phyloP scores from a whole-genome alignment of 768 basidiomycete species.

The Daedalea quercina region DNA sequence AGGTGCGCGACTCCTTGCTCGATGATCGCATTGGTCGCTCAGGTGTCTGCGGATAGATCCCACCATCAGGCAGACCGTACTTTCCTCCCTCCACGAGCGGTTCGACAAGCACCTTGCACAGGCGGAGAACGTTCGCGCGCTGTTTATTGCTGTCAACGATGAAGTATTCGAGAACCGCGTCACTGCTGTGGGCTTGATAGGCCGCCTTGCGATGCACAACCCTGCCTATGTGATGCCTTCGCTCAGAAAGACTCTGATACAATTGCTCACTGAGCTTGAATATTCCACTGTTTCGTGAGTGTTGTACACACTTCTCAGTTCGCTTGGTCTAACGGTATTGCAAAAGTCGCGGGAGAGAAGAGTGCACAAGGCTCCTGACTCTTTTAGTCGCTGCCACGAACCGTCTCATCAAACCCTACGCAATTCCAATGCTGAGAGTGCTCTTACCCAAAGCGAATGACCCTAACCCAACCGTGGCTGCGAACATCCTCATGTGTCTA shows the following conservation, averaged over 20 bases:
- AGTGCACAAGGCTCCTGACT: constrained; percentile 86
- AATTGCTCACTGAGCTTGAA: constrained; percentile 93
- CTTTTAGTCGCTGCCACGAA: constrained; percentile 88
- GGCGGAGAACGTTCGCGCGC: constrained; percentile 94
- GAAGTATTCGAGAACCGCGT: constrained; percentile 92
- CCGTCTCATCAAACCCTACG: constrained; percentile 92
- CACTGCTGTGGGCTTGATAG: constrained; percentile 86
- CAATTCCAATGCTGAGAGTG: constrained; percentile 89
- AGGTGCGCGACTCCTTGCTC: constrained; percentile 41
- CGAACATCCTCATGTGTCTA: constrained; percentile 89
- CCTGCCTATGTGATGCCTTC: constrained; percentile 99
- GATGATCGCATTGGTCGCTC: constrained; percentile 3
- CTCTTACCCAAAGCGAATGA: constrained; percentile 88
- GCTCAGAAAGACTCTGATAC: constrained; percentile 89
- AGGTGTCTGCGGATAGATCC: constrained; percentile 42
- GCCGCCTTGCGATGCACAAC: constrained; percentile 89
- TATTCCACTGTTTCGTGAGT: constrained; percentile 86
- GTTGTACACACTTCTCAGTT: not conserved
- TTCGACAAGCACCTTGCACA: constrained; percentile 98
- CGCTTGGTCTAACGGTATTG: constrained; percentile 4
- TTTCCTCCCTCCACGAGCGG: constrained; percentile 81
- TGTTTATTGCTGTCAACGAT: constrained; percentile 97
- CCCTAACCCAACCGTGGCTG: constrained; percentile 78
- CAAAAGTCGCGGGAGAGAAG: constrained; percentile 75
- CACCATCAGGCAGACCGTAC: constrained; percentile 77